These are phyloP conservation scores for Exsudoporus frostii DNA, from an alignment of 768 basidiomycete species.

Conservation along the genomic window DNA sequence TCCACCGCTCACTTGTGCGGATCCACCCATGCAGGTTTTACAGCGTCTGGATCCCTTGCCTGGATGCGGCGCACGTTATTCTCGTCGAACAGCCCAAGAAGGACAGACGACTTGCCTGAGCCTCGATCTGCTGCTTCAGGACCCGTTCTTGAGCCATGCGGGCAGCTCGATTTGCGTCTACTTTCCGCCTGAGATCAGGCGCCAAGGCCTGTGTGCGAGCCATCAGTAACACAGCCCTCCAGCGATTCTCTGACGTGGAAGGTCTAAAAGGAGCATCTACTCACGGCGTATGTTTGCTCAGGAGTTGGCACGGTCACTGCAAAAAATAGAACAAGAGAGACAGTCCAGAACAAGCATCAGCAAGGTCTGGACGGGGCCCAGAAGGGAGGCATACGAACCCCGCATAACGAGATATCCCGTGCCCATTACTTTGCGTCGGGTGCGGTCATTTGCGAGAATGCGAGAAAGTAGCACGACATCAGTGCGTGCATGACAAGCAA, in stretches of 20 bases:
- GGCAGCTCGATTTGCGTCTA: constrained; percentile 54
- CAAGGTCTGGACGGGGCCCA: not conserved
- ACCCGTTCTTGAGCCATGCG: constrained; percentile 54
- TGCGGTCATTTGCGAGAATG: not conserved
- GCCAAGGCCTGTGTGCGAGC: constrained; percentile 48
- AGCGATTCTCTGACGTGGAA: not conserved
- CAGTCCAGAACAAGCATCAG: not conserved
- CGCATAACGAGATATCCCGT: constrained; percentile 60
- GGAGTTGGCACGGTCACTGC: constrained; percentile 36
- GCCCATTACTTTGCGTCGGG: constrained; percentile 43
- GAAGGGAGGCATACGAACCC: constrained; percentile 37
- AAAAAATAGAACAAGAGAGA: not conserved
- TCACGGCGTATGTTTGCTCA: constrained; percentile 35
- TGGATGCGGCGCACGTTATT: constrained; percentile 10
- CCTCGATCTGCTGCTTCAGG: constrained; percentile 48
- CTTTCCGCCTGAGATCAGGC: constrained; percentile 60
- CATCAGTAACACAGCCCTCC: not conserved
- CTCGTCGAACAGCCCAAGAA: constrained; percentile 1
- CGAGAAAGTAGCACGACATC: not conserved
- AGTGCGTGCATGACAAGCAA: constrained; percentile 1
- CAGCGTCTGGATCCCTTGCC: constrained; percentile 26
- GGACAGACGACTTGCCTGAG: constrained; percentile 42
- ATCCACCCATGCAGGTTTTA: constrained; percentile 35
- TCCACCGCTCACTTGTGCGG: constrained; percentile 16
- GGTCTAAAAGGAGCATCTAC: constrained; percentile 7